phyloP scores from a whole-genome alignment of 805 yeast species.

The Candida ortonii region DNA sequence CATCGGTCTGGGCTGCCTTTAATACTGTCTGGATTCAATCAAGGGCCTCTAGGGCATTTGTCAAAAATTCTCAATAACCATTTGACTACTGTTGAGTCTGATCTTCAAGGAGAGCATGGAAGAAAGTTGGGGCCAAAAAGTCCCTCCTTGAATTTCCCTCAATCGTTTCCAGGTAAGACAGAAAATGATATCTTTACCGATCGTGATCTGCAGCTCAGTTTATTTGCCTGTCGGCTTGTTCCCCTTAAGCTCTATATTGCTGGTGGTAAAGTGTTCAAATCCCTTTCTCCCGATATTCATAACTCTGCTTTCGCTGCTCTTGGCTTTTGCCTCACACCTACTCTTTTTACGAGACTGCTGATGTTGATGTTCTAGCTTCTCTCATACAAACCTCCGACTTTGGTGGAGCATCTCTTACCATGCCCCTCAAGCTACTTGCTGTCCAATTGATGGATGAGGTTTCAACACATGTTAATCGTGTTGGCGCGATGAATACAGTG shows the following conservation, averaged over 20 bases:
- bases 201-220: constrained; percentile 3
- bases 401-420: constrained; percentile 7
- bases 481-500: constrained; percentile 5
- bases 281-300: constrained; percentile 5
- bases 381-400: constrained; percentile 3
- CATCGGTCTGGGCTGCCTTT: neutral
- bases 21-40: constrained; percentile 3
- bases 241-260: constrained; percentile 5
- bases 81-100: constrained; percentile 4
- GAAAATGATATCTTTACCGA: constrained; percentile 2
- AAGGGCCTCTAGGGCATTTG: constrained; percentile 3
- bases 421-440: constrained; percentile 7
- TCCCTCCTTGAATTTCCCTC: neutral
- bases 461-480: constrained; percentile 5
- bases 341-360: constrained; percentile 3
- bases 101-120: constrained; percentile 2
- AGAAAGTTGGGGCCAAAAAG: neutral
- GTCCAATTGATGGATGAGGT: constrained; percentile 6
- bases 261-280: constrained; percentile 6
- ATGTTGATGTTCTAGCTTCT: constrained; percentile 1
- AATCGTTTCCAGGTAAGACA: neutral
- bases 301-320: constrained; percentile 4
- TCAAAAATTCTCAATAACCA: constrained; percentile 7
- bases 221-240: constrained; percentile 3
- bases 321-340: constrained; percentile 5